A percentile compares a stretch with the other conserved stretches of the same genome.
phyloP scores from a whole-genome alignment of 352 stramenopile species.

The Globisporangium paroecandrum region DNA sequence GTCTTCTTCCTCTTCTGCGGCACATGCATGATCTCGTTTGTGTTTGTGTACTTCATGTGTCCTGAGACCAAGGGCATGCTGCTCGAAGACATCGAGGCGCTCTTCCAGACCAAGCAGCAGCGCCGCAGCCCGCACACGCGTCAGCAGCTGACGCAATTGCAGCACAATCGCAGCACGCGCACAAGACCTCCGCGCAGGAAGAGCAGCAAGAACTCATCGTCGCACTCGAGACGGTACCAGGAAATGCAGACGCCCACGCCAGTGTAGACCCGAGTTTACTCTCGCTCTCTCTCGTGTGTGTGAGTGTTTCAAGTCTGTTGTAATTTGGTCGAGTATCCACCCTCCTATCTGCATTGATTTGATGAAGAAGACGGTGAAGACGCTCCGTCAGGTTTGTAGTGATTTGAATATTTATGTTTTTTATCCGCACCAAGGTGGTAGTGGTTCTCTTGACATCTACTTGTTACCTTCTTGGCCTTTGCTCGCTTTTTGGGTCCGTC shows the following conservation, averaged over 20 bases:
- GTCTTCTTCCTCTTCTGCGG: conserved; percentile 58
- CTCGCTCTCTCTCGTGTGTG: not conserved
- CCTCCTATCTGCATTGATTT: not conserved
- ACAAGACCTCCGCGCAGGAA: not conserved
- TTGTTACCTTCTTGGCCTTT: not conserved
- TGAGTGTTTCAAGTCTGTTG: not conserved
- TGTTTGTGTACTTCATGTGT: conserved; percentile 30
- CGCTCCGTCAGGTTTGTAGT: not conserved
- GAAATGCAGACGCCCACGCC: not conserved
- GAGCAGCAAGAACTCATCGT: conserved; percentile 1
- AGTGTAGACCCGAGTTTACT: not conserved
- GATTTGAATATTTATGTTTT: not conserved
- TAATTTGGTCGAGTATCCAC: not conserved
- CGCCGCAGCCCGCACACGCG: not conserved
- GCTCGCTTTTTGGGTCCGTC: not conserved
- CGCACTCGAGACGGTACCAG: not conserved
- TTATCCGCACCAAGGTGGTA: not conserved
- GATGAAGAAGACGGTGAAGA: not conserved
- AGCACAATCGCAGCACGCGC: not conserved
- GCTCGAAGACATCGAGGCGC: conserved; percentile 43
- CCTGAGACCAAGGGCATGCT: conserved; percentile 38
- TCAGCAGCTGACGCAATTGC: not conserved
- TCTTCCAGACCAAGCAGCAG: conserved; percentile 22
- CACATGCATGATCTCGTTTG: conserved; percentile 34
- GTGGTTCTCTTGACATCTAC: not conserved